Conservation (phyloP, 495 filamentous ascomycete species). For the Parachaetomium inaequale region DNA sequence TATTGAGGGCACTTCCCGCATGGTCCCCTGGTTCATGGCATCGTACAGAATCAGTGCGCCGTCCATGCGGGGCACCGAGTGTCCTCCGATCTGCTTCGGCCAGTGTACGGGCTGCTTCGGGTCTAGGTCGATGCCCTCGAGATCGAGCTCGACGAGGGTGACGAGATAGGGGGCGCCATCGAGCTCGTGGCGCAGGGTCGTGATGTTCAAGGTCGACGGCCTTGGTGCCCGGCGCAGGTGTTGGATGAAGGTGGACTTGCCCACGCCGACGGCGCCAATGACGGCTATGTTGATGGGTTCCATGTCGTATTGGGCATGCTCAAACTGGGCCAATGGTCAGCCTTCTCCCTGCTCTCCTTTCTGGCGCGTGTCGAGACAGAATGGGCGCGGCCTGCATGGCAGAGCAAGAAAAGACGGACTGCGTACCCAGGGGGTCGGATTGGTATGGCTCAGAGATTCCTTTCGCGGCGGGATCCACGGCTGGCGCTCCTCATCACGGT, state of each 20-base stretch:
- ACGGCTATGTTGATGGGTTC: slow-evolving; percentile 80
- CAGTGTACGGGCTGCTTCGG: slow-evolving; percentile 67
- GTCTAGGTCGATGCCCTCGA: slow-evolving; percentile 64
- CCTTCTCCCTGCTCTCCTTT: not conserved
- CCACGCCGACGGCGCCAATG: slow-evolving; percentile 73
- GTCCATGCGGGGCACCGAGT: slow-evolving; percentile 68
- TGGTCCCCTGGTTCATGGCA: slow-evolving; percentile 68
- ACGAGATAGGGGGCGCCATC: slow-evolving; percentile 75
- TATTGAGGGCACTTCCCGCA: slow-evolving; percentile 61
- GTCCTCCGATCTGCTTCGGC: slow-evolving; percentile 68
- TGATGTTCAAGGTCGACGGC: slow-evolving; percentile 51
- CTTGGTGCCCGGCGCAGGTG: slow-evolving; percentile 67
- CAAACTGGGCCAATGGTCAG: slow-evolving; percentile 28
- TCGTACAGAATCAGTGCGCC: slow-evolving; percentile 84
- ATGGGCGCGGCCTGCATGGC: not conserved
- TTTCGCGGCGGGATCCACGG: slow-evolving; percentile 40
- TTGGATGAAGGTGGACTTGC: slow-evolving; percentile 88
- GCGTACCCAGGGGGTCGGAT: slow-evolving; percentile 38
- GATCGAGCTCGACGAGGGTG: slow-evolving; percentile 72
- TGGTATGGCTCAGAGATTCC: slow-evolving; percentile 37
- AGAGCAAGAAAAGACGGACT: not conserved
- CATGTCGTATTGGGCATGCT: slow-evolving; percentile 38
- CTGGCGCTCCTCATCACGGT: slow-evolving; percentile 36
- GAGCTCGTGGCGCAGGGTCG: slow-evolving; percentile 67
- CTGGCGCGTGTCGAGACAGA: not conserved